Percentiles rank a stretch among this genome's conserved stretches.
These are phyloP conservation scores for Ophiocordyceps polyrhachis-furcata DNA, from an alignment of 2,329 filamentous ascomycete species.

Conservation along the genomic window DNA sequence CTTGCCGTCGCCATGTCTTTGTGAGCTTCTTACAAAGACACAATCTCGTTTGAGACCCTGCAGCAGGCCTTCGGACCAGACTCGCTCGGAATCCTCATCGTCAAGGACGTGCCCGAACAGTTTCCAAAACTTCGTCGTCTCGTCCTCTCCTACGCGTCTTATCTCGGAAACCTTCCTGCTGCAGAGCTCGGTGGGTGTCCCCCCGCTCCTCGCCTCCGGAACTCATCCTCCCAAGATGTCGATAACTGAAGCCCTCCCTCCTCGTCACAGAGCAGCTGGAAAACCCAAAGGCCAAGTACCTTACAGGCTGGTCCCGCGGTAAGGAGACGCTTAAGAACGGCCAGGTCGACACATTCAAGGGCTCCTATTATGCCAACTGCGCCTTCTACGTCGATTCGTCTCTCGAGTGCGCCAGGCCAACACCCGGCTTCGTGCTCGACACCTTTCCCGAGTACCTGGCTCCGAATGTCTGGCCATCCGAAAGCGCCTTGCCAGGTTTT, in stretches of 20 bases:
- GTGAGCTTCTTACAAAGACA: slow-evolving; percentile 23
- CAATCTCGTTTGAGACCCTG: slow-evolving; percentile 48
- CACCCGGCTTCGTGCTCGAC: slow-evolving; percentile 32
- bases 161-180: slow-evolving; percentile 63
- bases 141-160: slow-evolving; percentile 72
- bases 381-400: slow-evolving; percentile 52
- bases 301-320: slow-evolving; percentile 62
- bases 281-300: slow-evolving; percentile 41
- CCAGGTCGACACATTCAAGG: slow-evolving; percentile 62
- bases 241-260: background rate
- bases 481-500: slow-evolving; percentile 56
- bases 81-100: slow-evolving; percentile 83
- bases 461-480: slow-evolving; percentile 72
- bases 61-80: slow-evolving; percentile 75
- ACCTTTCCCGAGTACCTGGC: slow-evolving; percentile 78
- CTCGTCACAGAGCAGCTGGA: slow-evolving; percentile 31
- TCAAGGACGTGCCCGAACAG: slow-evolving; percentile 59
- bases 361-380: slow-evolving; percentile 71
- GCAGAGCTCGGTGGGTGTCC: slow-evolving; percentile 48
- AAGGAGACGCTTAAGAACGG: slow-evolving; percentile 68
- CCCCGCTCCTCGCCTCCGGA: background rate
- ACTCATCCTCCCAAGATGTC: background rate
- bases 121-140: slow-evolving; percentile 55
- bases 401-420: slow-evolving; percentile 44
- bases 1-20: background rate